Conservation (phyloP, 345 rosid species). For the Arabidopsis arenosa region DNA sequence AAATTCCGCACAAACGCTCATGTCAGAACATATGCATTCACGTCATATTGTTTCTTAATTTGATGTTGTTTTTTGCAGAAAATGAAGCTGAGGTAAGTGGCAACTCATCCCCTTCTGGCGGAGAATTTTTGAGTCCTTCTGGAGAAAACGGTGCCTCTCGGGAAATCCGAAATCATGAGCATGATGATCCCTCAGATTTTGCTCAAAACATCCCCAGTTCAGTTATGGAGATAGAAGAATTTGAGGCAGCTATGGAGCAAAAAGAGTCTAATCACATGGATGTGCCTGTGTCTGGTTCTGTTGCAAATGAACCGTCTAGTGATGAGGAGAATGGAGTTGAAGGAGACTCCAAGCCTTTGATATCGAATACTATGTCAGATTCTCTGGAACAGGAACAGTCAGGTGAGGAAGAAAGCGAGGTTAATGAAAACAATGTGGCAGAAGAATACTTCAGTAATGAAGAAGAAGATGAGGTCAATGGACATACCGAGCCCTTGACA, state of each 20-base stretch:
- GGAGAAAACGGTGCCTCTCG: constrained; percentile 26
- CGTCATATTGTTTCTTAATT: constrained; percentile 22
- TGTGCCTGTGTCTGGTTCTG: constrained; percentile 44
- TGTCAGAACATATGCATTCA: not conserved
- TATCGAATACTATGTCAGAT: constrained; percentile 43
- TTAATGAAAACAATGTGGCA: constrained; percentile 34
- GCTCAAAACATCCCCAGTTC: constrained; percentile 12
- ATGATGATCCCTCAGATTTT: constrained; percentile 38
- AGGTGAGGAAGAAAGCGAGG: constrained; percentile 32
- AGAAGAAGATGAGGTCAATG: constrained; percentile 36
- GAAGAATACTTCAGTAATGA: constrained; percentile 45
- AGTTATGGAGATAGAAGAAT: constrained; percentile 27
- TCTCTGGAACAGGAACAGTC: constrained; percentile 41
- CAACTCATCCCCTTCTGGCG: constrained; percentile 40
- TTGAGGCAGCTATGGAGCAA: constrained; percentile 33
- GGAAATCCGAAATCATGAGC: constrained; percentile 31
- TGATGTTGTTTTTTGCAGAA: constrained; percentile 46
- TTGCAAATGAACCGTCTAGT: constrained; percentile 46
- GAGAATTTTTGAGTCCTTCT: constrained; percentile 46
- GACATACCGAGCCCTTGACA: constrained; percentile 18
- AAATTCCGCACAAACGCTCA: constrained; percentile 23
- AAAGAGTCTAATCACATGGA: constrained; percentile 33
- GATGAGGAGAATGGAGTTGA: constrained; percentile 45
- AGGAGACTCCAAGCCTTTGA: constrained; percentile 46
- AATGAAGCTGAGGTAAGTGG: constrained; percentile 42